Percentiles rank a stretch among this genome's conserved stretches.
Evolutionary conservation across 169 alveolate species (phyloP).

Genomic region (Eimeria falciformis): DNA sequence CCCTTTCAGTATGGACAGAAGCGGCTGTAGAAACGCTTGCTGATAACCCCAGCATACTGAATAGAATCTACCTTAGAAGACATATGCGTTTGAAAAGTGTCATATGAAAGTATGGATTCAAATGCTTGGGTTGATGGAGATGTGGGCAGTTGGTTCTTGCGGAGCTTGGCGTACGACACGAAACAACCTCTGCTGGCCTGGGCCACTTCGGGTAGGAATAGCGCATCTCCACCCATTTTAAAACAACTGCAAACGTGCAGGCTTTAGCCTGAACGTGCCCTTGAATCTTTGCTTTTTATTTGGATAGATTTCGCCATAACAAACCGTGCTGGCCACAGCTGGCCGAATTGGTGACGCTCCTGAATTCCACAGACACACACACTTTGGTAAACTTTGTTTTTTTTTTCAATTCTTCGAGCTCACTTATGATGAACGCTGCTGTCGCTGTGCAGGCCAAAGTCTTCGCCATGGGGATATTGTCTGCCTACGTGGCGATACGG

Average conservation of each 20-base stretch:
- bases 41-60: too few species aligned
- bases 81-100: too few species aligned
- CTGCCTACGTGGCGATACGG: constrained; percentile 30
- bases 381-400: not conserved
- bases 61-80: too few species aligned
- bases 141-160: constrained; percentile 2
- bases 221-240: not conserved
- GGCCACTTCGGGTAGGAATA: not conserved
- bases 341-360: not conserved
- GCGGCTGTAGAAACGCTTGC: too few species aligned
- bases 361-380: not conserved
- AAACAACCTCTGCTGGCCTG: not conserved
- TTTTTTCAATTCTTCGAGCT: not conserved
- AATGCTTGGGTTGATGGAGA: not conserved
- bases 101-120: too few species aligned
- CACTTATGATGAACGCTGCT: not conserved
- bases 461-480: constrained; percentile 1
- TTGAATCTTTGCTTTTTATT: too few species aligned
- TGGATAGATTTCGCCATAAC: too few species aligned
- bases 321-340: not conserved
- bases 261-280: too few species aligned
- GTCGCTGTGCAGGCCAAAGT: not conserved
- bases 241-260: not conserved
- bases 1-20: too few species aligned
- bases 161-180: not conserved